Conservation (phyloP, 495 filamentous ascomycete genomes). For the Aspergillus bridgeri region DNA sequence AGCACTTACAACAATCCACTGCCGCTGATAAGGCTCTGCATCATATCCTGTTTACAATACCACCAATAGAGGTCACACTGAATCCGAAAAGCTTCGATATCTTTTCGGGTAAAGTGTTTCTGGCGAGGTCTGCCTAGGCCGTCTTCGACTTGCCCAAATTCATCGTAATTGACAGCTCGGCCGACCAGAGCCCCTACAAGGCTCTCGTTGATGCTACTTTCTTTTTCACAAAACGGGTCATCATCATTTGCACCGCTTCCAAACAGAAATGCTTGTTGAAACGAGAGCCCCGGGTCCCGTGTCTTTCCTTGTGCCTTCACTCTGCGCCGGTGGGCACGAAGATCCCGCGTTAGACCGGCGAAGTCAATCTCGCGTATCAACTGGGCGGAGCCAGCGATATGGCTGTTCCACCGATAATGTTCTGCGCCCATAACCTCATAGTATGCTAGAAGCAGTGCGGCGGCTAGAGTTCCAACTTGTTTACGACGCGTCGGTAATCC, state of each 20-base stretch:
- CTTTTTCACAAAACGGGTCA: conserved; percentile 44
- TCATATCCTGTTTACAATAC: conserved; percentile 89
- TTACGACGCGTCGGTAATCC: conserved; percentile 66
- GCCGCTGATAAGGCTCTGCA: conserved; percentile 86
- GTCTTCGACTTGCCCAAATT: conserved; percentile 42
- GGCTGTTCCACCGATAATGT: conserved; percentile 92
- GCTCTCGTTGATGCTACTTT: conserved; percentile 36
- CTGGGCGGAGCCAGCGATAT: conserved; percentile 79
- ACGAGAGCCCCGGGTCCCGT: conserved; percentile 14
- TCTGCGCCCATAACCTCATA: conserved; percentile 96
- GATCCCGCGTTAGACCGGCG: conserved; percentile 63
- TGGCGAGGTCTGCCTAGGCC: conserved; percentile 15
- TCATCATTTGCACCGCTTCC: conserved; percentile 27
- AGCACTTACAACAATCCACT: conserved; percentile 73
- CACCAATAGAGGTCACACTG: conserved; percentile 94
- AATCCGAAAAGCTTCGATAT: conserved; percentile 74
- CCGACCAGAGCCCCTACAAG: conserved; percentile 46
- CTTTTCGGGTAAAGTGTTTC: conserved; percentile 58
- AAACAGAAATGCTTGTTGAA: conserved; percentile 15
- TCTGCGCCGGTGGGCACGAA: conserved; percentile 51
- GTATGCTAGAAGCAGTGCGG: conserved; percentile 82
- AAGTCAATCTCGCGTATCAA: conserved; percentile 82
- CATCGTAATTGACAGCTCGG: conserved; percentile 42
- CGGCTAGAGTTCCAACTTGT: conserved; percentile 78
- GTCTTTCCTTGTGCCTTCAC: conserved; percentile 22